Evolutionary conservation across 306 rosid species (phyloP).

Genomic region (Boehmeria nivea): DNA sequence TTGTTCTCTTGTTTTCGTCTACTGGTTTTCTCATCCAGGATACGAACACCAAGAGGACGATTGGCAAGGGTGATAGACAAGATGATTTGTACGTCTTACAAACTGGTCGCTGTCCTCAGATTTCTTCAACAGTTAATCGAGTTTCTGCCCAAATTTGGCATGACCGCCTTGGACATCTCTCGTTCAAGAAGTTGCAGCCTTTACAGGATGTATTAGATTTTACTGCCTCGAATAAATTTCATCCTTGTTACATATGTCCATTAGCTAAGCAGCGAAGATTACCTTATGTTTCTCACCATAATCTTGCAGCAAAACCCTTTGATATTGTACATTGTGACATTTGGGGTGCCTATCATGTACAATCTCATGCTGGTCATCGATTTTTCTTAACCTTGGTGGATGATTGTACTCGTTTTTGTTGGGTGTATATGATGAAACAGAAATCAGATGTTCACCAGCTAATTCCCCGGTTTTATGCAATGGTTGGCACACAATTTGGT

Average conservation of each 20-base stretch:
- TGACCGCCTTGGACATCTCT: neutral
- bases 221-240: neutral
- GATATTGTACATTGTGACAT: neutral
- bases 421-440: neutral
- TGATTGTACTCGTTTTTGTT: neutral
- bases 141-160: constrained; percentile 4
- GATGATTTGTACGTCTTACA: neutral
- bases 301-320: neutral
- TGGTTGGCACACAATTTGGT: too few species aligned
- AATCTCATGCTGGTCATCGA: neutral
- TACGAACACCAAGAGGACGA: neutral
- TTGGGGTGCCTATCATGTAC: neutral
- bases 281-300: neutral
- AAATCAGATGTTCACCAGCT: neutral
- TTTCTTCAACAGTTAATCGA: neutral
- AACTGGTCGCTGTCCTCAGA: neutral
- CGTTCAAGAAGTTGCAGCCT: neutral
- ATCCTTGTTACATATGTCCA: constrained; percentile 5
- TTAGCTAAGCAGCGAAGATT: neutral
- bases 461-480: too few species aligned
- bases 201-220: neutral
- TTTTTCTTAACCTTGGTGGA: neutral
- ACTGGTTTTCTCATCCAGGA: neutral
- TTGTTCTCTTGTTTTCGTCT: neutral
- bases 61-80: neutral